These are phyloP conservation scores for Pueraria montana DNA, from an alignment of 306 rosid genomes.

Conservation along the genomic window DNA sequence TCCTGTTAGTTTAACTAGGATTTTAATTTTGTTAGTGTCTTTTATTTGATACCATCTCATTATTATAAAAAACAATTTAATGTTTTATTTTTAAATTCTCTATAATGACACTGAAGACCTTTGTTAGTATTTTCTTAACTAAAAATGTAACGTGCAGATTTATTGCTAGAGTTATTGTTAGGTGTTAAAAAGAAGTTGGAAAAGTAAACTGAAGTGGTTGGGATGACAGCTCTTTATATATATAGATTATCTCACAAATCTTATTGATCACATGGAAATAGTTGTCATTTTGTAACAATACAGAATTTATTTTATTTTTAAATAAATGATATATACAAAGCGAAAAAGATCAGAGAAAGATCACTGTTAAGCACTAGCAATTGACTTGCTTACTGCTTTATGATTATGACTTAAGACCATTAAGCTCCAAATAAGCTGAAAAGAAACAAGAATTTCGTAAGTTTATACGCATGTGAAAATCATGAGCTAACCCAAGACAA, in stretches of 20 bases:
- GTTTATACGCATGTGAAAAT: conserved; percentile 1
- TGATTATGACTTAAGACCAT: conserved; percentile 1
- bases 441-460: conserved; percentile 22
- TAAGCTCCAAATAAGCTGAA: conserved; percentile 55
- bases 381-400: conserved; percentile 8
- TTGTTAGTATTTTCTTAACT: background rate
- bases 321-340: background rate
- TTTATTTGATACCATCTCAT: background rate
- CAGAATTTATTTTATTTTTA: background rate
- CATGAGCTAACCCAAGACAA: background rate
- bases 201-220: background rate
- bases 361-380: background rate
- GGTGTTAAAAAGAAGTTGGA: background rate
- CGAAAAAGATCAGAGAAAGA: background rate
- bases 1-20: too few species aligned
- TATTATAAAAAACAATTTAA: background rate
- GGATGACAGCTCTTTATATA: background rate
- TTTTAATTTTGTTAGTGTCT: background rate
- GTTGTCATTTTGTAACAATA: conserved; percentile 32
- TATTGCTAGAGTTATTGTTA: background rate
- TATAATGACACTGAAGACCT: background rate
- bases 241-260: background rate
- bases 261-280: conserved; percentile 39
- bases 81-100: background rate
- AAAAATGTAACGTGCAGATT: too few species aligned